Evolutionary conservation across 2,329 filamentous ascomycete species (phyloP), one percentile per base, ranked within the genome.

Genomic region (Fusarium nurragi): DNA sequence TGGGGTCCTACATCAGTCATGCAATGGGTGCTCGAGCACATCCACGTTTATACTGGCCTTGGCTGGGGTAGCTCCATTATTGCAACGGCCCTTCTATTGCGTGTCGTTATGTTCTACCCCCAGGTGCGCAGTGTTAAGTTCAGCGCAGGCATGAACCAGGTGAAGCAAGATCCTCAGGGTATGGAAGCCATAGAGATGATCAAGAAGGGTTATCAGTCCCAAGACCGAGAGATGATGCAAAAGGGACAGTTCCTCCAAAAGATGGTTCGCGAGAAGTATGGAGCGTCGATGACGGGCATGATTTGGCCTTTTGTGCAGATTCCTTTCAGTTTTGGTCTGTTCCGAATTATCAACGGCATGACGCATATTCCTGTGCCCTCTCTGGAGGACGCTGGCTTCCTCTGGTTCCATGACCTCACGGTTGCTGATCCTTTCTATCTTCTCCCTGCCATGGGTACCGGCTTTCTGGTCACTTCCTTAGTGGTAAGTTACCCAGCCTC

Each of bases 21-120:
- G 76, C 84, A 97, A 78, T 94, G 85, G 83, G 21, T 86, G 4
- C 79, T 98, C 12, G 95, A 99, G 81, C 88, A 94, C 74, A 75
- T 96, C 37, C 93, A 99, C 78, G 82, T 97, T 61, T 89, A 84
- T 69, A 80, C 77, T 3, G 92, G 90, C 32, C 78, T 92, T 53
- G 92, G 93, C 13, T 98, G 95, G 95, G 93, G 91, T 83, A 88
- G 81, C 3, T 87, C 91, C 59, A 90, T 97, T 70, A 77, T 89
- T 40, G 77, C 83, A 6, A 85, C 89, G 0, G 88, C 90, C 30
- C 30, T 93, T 2, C 57, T 87, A 8, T 79, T 94, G 60, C 91
- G 94, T 61, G 57, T 83, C 10, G 73, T 80, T 44, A 81, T 95
- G 67, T 81, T 94, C 71, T 87, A 89, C 60, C 85, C 91, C 14